Evolutionary conservation across 2,329 filamentous ascomycete genomes (phyloP).

Genomic region (Monosporascus sp.): DNA sequence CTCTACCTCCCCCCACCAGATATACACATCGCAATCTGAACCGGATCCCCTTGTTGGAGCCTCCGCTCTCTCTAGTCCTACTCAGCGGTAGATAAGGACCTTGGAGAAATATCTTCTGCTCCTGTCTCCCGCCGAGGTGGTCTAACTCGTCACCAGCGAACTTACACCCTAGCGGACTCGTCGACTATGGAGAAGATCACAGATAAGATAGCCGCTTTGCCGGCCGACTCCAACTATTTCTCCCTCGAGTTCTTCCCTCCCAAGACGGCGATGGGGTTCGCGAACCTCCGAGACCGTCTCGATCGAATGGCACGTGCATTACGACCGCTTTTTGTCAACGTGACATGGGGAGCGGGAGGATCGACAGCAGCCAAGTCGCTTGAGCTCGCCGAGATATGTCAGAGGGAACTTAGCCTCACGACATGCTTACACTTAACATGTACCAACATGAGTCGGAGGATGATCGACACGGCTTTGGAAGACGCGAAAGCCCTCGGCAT

Average conservation of each 20-base stretch:
- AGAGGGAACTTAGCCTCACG: conserved; percentile 84
- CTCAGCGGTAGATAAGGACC: too few relatives aligned
- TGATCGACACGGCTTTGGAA: conserved; percentile 85
- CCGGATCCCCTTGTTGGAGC: too few relatives aligned
- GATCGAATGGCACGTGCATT: conserved; percentile 92
- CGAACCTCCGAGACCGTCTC: conserved; percentile 87
- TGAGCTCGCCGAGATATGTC: conserved; percentile 91
- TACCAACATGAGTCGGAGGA: conserved; percentile 86
- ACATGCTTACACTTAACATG: conserved; percentile 96
- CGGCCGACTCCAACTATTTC: conserved; percentile 77
- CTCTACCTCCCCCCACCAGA: too few relatives aligned
- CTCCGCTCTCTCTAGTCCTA: too few relatives aligned
- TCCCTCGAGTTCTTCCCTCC: conserved; percentile 99
- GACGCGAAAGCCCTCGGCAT: conserved; percentile 88
- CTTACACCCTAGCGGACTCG: not conserved
- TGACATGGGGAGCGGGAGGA: conserved; percentile 96
- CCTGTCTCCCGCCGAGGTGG: too few relatives aligned
- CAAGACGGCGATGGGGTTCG: conserved; percentile 92
- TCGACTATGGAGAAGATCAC: conserved; percentile 79
- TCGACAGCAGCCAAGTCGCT: conserved; percentile 87
- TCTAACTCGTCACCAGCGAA: too few relatives aligned
- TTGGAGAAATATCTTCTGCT: too few relatives aligned
- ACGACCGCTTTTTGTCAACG: conserved; percentile 89
- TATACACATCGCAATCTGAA: too few relatives aligned
- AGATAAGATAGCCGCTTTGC: conserved; percentile 88